A percentile compares a stretch with the other conserved stretches of the same genome.
These are phyloP conservation scores for Calonectria naviculata DNA, from an alignment of 2,329 filamentous ascomycete genomes.

Conservation along the genomic window DNA sequence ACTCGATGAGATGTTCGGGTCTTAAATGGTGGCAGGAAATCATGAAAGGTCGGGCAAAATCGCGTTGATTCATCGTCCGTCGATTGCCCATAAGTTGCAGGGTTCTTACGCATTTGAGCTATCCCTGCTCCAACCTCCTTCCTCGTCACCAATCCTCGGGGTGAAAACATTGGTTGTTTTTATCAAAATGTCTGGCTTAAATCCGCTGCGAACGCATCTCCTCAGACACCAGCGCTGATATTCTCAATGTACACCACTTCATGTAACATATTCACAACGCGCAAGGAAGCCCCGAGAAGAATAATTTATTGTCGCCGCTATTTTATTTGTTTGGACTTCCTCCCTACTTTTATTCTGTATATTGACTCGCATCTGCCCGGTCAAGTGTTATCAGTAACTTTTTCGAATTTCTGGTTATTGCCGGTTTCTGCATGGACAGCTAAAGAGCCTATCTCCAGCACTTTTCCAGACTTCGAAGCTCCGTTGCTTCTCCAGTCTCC, in stretches of 20 bases:
- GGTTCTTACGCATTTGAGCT: neutral
- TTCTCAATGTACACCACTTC: neutral
- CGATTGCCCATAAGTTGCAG: neutral
- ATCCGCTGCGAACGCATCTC: neutral
- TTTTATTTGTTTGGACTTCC: too few relatives aligned
- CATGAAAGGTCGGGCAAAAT: neutral
- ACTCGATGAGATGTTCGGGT: neutral
- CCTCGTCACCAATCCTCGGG: too few relatives aligned
- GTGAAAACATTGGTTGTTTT: neutral
- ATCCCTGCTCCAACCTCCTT: too few relatives aligned
- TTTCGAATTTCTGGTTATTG: constrained; percentile 7
- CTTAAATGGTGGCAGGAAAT: neutral
- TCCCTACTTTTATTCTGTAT: neutral
- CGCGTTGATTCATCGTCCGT: neutral
- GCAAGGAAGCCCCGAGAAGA: too few relatives aligned
- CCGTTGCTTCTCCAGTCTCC: constrained; percentile 25
- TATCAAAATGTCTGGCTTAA: neutral
- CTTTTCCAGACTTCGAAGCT: constrained; percentile 36
- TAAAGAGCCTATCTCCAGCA: constrained; percentile 38
- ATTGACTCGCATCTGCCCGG: neutral
- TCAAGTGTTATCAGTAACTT: neutral
- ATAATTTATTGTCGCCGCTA: neutral
- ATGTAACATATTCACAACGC: neutral
- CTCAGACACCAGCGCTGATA: neutral
- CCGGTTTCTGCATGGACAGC: constrained; percentile 24